Base-by-base conservation (phyloP, 768 basidiomycete genomes). In the Mycena chlorophos region DNA sequence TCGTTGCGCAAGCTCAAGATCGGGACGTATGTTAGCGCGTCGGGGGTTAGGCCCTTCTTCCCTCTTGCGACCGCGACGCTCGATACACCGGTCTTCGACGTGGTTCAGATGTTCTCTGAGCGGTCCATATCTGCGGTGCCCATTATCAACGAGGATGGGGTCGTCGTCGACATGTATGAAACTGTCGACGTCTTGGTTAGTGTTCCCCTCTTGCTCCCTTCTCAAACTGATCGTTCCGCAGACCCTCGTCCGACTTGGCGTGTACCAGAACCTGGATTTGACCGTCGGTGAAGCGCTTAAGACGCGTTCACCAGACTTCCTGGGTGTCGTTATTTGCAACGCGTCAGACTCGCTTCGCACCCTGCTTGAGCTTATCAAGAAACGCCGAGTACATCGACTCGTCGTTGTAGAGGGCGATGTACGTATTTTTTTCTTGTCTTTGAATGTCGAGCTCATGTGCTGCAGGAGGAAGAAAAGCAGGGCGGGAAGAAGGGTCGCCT, bases 51-150 rank as follows among this genome's bases (percentile, higher is more conserved):
- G 55, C 91, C 89, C 1, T 98, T 86, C 71, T 82, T 88, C 69
- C 97, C 97, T 2, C 86, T 98, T 54, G 89, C 91, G 4, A 97
- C 94, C 0, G 96, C 96, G 12, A 94, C 86, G 28, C 77, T 96
- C 65, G 76, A 86, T 54, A 97, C 96, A 0, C 89, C 91, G 26
- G 97, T 99, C 2, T 98, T 97, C 65, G 94, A 98, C 66, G 94
- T 98, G 56, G 97, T 98, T 2, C 97, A 99, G 67, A 94, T 96
- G 89, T 98, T 98, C 70, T 96, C 93, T 0, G 91, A 94, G 70
- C 83, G 89, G 39, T 88, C 94, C 25, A 97, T 99, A 63, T 94
- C 92, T 8, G 96, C 96, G 4, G 96, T 99, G 4, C 97, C 97
- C 6, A 98, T 99, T 67, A 81, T 98, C 27, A 92, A 99, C 64